phyloP scores from a whole-genome alignment of 441 rosid genomes.

The Populus tomentosa region DNA sequence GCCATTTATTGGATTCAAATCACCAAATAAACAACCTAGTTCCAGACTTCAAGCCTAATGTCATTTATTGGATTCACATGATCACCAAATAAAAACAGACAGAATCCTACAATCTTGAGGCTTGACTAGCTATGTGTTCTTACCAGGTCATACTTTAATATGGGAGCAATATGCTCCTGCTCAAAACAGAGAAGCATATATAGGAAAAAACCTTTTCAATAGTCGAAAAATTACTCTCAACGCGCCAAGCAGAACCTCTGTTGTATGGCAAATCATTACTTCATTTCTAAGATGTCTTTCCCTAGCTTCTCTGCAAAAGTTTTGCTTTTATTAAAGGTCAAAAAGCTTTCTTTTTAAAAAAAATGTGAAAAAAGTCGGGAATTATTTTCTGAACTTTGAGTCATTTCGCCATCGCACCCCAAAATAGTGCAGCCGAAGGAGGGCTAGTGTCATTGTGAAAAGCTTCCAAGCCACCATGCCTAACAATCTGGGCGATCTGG shows the following conservation, averaged over 20 bases:
- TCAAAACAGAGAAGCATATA: too few relatives aligned
- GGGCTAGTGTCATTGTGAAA: not conserved
- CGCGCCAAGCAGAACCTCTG: not conserved
- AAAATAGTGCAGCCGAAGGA: not conserved
- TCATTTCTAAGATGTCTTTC: not conserved
- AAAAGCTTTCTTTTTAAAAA: constrained; percentile 11
- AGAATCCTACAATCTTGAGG: too few relatives aligned
- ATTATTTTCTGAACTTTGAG: constrained; percentile 6
- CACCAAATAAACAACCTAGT: not conserved
- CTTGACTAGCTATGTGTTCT: too few relatives aligned
- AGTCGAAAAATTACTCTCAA: not conserved
- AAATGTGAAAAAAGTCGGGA: not conserved
- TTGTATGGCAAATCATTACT: not conserved
- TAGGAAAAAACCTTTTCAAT: too few relatives aligned
- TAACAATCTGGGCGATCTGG: not conserved
- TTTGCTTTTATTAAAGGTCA: constrained; percentile 18
- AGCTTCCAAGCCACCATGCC: not conserved
- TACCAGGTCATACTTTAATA: too few relatives aligned
- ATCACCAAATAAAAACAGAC: not conserved
- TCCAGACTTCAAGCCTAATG: not conserved
- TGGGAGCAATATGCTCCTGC: not conserved
- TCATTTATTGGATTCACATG: not conserved
- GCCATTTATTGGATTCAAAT: not conserved
- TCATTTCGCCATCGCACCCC: constrained; percentile 2
- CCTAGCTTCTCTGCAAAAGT: not conserved